These are phyloP conservation scores for Allium cepa DNA, from an alignment of 106 monocot genomes.

Conservation along the genomic window DNA sequence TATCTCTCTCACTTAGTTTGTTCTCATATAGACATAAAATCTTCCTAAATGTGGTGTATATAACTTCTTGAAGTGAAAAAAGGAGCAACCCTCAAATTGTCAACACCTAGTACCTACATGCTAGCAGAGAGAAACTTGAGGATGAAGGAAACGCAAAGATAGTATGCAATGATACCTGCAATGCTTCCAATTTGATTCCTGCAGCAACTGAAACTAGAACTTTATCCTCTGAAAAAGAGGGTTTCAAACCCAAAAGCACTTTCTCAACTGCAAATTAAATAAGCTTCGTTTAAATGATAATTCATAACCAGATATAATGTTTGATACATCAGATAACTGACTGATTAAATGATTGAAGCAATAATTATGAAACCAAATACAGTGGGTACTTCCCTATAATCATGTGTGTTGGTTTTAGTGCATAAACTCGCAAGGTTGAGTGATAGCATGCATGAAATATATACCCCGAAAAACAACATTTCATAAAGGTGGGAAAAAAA, in stretches of 20 bases:
- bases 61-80: too few relatives aligned
- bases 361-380: too few relatives aligned
- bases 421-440: too few relatives aligned
- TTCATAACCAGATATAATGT: background rate
- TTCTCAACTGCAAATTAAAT: conserved; percentile 45
- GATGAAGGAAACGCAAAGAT: background rate
- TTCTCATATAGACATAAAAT: too few relatives aligned
- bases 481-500: background rate
- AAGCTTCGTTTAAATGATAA: background rate
- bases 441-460: too few relatives aligned
- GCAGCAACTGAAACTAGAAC: conserved; percentile 94
- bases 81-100: too few relatives aligned
- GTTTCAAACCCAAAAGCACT: conserved; percentile 67
- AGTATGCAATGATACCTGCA: conserved; percentile 47
- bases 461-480: background rate
- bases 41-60: too few relatives aligned
- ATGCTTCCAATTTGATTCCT: conserved; percentile 72
- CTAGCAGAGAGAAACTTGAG: too few relatives aligned
- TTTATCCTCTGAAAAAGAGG: conserved; percentile 65
- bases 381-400: too few relatives aligned
- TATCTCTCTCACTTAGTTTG: too few relatives aligned
- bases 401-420: too few relatives aligned
- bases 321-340: background rate
- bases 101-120: too few relatives aligned
- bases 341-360: background rate